Evolutionary conservation across 2,329 filamentous ascomycete species (phyloP).

Genomic region (Aureobasidium sp.): DNA sequence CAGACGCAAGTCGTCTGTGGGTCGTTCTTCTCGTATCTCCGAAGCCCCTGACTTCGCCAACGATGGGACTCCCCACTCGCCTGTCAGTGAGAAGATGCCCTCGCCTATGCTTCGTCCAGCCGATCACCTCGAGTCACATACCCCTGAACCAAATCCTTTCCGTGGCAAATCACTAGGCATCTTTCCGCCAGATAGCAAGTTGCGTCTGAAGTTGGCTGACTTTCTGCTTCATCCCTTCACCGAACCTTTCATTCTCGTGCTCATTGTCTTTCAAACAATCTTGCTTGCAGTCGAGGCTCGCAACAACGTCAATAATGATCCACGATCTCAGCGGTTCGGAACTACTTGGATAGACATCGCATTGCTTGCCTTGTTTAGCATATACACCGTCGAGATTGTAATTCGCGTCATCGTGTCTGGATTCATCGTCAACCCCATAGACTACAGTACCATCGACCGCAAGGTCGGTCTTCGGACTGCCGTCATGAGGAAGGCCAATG

Average conservation of each 20-base stretch:
- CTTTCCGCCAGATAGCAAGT: constrained; percentile 68
- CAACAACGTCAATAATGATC: constrained; percentile 58
- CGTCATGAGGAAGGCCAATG: constrained; percentile 66
- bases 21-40: constrained; percentile 45
- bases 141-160: constrained; percentile 60
- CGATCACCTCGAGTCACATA: constrained; percentile 17
- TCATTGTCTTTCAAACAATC: constrained; percentile 84
- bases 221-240: constrained; percentile 78
- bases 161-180: constrained; percentile 80
- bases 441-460: constrained; percentile 86
- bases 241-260: constrained; percentile 75
- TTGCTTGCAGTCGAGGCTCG: constrained; percentile 76
- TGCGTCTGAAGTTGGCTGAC: constrained; percentile 72
- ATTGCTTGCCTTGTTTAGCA: constrained; percentile 72
- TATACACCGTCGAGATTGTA: constrained; percentile 82
- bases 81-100: constrained; percentile 27
- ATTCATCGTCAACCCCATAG: constrained; percentile 79
- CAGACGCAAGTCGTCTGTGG: constrained; percentile 53
- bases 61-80: constrained; percentile 24
- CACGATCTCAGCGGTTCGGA: constrained; percentile 60
- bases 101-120: constrained; percentile 25
- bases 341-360: constrained; percentile 65
- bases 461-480: constrained; percentile 67
- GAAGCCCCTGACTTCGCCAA: constrained; percentile 35
- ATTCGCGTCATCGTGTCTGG: constrained; percentile 88